Conservation (phyloP, 208 protist genomes). For the Acanthamoeba royreba region DNA sequence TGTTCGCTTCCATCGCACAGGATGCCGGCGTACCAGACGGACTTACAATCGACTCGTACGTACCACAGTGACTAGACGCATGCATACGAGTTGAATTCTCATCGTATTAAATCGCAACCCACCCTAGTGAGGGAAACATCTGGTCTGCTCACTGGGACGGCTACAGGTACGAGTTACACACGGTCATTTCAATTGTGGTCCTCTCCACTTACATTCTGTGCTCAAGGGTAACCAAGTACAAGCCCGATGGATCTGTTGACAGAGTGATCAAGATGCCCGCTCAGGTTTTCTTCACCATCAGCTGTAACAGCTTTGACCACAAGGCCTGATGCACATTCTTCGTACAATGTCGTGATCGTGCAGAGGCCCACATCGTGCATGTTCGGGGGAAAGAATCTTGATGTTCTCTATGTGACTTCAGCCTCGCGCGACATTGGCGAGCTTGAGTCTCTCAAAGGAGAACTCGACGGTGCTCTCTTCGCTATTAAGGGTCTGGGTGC, state of each 20-base stretch:
- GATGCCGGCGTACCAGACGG: neutral
- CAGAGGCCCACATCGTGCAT: constrained; percentile 28
- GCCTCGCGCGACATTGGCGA: constrained; percentile 22
- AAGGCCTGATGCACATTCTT: neutral
- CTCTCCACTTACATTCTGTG: neutral
- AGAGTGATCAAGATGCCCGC: constrained; percentile 17
- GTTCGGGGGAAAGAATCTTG: constrained; percentile 15
- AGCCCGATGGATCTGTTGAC: neutral
- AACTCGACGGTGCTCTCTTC: neutral
- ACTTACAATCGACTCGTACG: neutral
- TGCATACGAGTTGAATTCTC: neutral
- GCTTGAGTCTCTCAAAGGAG: neutral
- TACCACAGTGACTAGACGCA: neutral
- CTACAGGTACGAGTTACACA: neutral
- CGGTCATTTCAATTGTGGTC: neutral
- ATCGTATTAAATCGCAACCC: neutral
- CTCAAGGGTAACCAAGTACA: constrained; percentile 7
- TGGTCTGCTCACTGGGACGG: constrained; percentile 15
- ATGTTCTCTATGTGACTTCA: neutral
- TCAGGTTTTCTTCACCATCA: neutral
- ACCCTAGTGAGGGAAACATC: neutral
- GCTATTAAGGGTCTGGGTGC: neutral
- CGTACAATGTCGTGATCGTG: neutral
- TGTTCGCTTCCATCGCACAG: neutral
- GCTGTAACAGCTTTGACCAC: neutral